A percentile compares a stretch with the other conserved stretches of the same genome.
Conservation (phyloP, 1,284 basidiomycete genomes). For the Cryptococcus sp. region DNA sequence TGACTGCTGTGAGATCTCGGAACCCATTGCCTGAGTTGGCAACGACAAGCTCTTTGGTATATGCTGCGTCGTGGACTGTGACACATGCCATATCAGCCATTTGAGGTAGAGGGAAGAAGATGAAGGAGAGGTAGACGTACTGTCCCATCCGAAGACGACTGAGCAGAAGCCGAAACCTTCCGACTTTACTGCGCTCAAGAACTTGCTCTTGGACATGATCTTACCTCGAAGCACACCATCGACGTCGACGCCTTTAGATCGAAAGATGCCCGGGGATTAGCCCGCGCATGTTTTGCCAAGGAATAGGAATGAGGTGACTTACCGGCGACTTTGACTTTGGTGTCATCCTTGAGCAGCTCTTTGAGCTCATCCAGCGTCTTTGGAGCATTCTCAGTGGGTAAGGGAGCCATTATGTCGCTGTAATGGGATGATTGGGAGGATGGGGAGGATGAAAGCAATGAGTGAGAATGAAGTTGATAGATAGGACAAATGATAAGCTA, state of each 20-base stretch:
- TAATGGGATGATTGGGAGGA: conserved; percentile 2
- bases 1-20: conserved; percentile 77
- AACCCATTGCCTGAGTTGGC: conserved; percentile 91
- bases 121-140: conserved; percentile 22
- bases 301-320: conserved; percentile 12
- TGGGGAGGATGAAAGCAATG: neutral
- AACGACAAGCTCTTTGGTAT: conserved; percentile 80
- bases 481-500: too few relatives aligned
- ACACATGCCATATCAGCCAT: neutral
- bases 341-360: conserved; percentile 63
- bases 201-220: conserved; percentile 92
- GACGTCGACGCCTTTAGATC: conserved; percentile 58
- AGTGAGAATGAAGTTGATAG: too few relatives aligned
- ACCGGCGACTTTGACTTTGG: conserved; percentile 90
- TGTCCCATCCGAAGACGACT: conserved; percentile 66
- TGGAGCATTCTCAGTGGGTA: conserved; percentile 59
- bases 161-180: conserved; percentile 90
- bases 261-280: neutral
- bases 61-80: conserved; percentile 70
- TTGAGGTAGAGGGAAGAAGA: neutral
- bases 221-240: conserved; percentile 94
- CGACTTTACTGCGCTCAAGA: conserved; percentile 76
- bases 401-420: conserved; percentile 30
- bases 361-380: conserved; percentile 63
- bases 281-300: neutral